Percentiles rank a stretch among this genome's conserved stretches.
These are phyloP conservation scores for Talaromyces rugulosus DNA, from an alignment of 2,329 filamentous ascomycete species.

Conservation along the genomic window DNA sequence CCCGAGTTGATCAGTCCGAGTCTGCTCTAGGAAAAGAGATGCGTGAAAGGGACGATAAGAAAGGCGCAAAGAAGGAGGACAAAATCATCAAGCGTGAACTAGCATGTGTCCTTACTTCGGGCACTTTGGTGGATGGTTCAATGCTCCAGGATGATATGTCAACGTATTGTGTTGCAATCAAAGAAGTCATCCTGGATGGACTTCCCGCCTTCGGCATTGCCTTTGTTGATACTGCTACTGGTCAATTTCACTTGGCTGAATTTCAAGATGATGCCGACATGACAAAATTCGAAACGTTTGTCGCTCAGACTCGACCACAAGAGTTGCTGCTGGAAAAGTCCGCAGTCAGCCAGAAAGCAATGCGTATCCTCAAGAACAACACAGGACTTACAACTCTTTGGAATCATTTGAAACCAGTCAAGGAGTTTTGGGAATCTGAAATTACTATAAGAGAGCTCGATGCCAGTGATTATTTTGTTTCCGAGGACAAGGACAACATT, in stretches of 20 bases:
- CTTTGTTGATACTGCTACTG: conserved; percentile 93
- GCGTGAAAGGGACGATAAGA: conserved; percentile 73
- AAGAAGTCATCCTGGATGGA: conserved; percentile 67
- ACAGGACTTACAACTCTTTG: conserved; percentile 88
- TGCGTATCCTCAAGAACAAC: conserved; percentile 94
- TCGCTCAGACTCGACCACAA: conserved; percentile 84
- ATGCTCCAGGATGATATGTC: conserved; percentile 99
- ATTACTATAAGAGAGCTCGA: conserved; percentile 76
- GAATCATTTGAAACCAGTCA: conserved; percentile 83
- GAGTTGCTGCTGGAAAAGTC: conserved; percentile 89
- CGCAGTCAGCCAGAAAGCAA: conserved; percentile 76
- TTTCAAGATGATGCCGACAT: conserved; percentile 89
- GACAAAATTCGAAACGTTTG: conserved; percentile 95
- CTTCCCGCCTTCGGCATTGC: conserved; percentile 83
- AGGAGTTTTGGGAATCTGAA: conserved; percentile 89
- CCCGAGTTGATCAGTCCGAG: conserved; percentile 93
- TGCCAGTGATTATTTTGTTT: conserved; percentile 72
- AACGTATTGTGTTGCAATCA: conserved; percentile 92
- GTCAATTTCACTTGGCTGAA: conserved; percentile 88
- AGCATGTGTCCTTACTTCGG: conserved; percentile 83
- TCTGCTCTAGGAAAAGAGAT: conserved; percentile 95
- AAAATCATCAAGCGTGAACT: conserved; percentile 92
- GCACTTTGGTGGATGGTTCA: conserved; percentile 87
- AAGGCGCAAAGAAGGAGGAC: conserved; percentile 67
- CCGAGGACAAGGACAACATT: conserved; percentile 52